Conservation (phyloP, 1,284 basidiomycete genomes). For the Cryptococcus hybrid region DNA sequence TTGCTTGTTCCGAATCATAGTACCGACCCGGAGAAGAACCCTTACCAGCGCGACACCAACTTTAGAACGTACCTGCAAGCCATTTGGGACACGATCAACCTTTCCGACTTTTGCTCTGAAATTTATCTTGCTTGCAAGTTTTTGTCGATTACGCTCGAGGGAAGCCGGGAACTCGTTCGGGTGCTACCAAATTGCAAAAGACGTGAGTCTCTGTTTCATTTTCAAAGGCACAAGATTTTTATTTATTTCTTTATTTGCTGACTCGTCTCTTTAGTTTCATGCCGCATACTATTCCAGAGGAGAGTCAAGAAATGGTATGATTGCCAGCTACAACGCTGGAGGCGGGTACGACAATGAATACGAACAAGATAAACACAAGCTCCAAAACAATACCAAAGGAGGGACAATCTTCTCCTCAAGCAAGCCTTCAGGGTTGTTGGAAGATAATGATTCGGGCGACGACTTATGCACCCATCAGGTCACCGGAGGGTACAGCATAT, state of each 20-base stretch:
- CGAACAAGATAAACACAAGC: too few species aligned
- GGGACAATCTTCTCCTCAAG: too few species aligned
- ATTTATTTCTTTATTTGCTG: too few species aligned
- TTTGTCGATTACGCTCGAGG: slow-evolving; percentile 55
- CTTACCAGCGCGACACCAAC: slow-evolving; percentile 13
- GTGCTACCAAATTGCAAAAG: slow-evolving; percentile 34
- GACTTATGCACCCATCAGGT: too few species aligned
- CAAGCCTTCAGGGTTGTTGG: too few species aligned
- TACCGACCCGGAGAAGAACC: slow-evolving; percentile 15
- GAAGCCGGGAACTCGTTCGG: slow-evolving; percentile 46
- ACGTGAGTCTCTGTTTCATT: too few species aligned
- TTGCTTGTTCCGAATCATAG: slow-evolving; percentile 1
- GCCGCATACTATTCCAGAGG: slow-evolving; percentile 7
- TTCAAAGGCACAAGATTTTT: too few species aligned
- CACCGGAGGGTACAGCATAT: too few species aligned
- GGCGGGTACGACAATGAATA: too few species aligned
- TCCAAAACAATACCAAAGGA: too few species aligned
- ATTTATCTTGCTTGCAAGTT: slow-evolving; percentile 63
- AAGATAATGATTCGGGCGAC: too few species aligned
- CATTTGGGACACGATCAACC: slow-evolving; percentile 76
- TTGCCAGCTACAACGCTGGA: neutral
- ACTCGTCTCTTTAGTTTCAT: slow-evolving; percentile 6
- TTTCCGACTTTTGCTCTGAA: slow-evolving; percentile 65
- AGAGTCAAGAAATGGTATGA: slow-evolving; percentile 7
- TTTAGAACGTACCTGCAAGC: slow-evolving; percentile 49